A percentile compares a stretch with the other conserved stretches of the same genome.
phyloP scores from a whole-genome alignment of 805 yeast species.

The Blastobotrys mokoenaii region DNA sequence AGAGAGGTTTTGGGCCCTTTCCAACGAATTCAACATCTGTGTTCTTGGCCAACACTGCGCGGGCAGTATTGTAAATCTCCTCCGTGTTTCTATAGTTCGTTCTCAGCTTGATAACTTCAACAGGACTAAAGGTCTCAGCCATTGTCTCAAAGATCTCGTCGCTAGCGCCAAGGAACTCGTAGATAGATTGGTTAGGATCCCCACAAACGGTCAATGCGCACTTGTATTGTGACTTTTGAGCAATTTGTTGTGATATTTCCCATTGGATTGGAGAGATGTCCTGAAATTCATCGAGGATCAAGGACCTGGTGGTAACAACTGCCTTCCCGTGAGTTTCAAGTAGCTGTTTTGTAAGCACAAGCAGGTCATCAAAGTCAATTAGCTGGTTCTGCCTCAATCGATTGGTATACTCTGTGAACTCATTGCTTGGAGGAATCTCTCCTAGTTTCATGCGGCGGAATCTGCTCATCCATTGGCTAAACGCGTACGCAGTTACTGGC shows the following conservation, averaged over 20 bases:
- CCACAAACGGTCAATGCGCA: slow-evolving; percentile 74
- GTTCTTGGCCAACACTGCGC: too few species aligned
- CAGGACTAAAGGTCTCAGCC: slow-evolving; percentile 32
- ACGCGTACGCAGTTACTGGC: too few species aligned
- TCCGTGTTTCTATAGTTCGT: slow-evolving; percentile 78
- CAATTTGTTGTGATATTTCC: slow-evolving; percentile 49
- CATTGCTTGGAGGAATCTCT: too few species aligned
- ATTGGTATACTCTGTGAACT: too few species aligned
- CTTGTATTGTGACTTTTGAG: slow-evolving; percentile 18
- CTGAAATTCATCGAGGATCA: slow-evolving; percentile 92
- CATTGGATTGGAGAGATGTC: slow-evolving; percentile 80
- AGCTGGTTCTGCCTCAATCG: too few species aligned
- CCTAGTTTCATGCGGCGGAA: too few species aligned
- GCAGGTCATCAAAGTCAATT: slow-evolving; percentile 13
- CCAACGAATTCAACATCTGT: too few species aligned
- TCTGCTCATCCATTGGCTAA: too few species aligned
- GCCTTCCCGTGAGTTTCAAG: neutral
- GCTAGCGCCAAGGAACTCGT: slow-evolving; percentile 78
- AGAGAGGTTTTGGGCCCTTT: too few species aligned
- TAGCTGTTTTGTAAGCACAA: slow-evolving; percentile 7
- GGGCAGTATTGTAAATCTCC: slow-evolving; percentile 43
- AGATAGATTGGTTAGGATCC: slow-evolving; percentile 93
- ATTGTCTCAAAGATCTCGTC: slow-evolving; percentile 55
- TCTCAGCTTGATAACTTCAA: slow-evolving; percentile 36
- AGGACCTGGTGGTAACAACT: slow-evolving; percentile 20